A percentile compares a stretch with the other conserved stretches of the same genome.
Evolutionary conservation across 2,329 filamentous ascomycete genomes (phyloP).

Genomic region (Trichoderma koningiopsis): DNA sequence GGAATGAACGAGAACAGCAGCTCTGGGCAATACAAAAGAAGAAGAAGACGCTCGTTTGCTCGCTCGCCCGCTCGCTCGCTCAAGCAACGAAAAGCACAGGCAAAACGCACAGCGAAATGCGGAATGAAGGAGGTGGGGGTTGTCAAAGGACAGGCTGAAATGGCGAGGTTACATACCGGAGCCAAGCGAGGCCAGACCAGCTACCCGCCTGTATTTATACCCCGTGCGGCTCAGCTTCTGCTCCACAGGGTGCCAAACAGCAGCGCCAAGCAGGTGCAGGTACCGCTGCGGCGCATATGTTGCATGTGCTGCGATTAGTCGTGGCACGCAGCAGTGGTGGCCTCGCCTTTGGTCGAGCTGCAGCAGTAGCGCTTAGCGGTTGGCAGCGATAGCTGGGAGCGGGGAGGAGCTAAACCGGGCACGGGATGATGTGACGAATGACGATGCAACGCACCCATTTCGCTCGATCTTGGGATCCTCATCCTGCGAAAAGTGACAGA

Average conservation of each 20-base stretch:
- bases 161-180: neutral
- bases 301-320: neutral
- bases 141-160: neutral
- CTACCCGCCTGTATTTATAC: constrained; percentile 4
- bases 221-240: constrained; percentile 6
- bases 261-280: constrained; percentile 12
- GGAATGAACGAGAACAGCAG: neutral
- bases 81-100: neutral
- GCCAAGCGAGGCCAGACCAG: neutral
- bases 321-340: neutral
- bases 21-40: neutral
- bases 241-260: constrained; percentile 21
- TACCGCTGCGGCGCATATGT: neutral
- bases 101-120: constrained; percentile 6
- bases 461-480: neutral
- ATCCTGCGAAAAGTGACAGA: neutral
- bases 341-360: constrained; percentile 1
- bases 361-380: constrained; percentile 14
- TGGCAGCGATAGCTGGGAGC: neutral
- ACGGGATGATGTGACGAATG: neutral
- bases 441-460: neutral
- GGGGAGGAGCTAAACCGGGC: neutral
- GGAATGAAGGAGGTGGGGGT: neutral
- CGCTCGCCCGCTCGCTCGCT: neutral
- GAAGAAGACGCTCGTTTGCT: neutral